These are phyloP conservation scores for Silene noctiflora DNA, from an alignment of 179 eudicot genomes.

Conservation along the genomic window DNA sequence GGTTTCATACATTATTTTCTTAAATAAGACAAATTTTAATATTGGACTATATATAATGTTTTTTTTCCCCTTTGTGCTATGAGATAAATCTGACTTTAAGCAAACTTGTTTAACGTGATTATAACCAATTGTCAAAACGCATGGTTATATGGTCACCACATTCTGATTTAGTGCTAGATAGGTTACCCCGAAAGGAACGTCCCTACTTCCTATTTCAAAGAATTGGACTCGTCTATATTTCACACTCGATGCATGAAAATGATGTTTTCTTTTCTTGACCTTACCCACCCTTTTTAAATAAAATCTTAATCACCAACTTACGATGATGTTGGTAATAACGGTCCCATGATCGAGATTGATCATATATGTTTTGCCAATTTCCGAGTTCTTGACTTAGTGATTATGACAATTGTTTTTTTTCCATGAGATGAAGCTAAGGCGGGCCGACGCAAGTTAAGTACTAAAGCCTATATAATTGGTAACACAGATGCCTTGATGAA, in stretches of 20 bases:
- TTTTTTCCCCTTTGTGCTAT: neutral
- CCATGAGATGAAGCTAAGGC: too few relatives aligned
- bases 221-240: constrained; percentile 9
- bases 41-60: neutral
- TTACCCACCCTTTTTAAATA: constrained; percentile 7
- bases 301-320: neutral
- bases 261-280: neutral
- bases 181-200: neutral
- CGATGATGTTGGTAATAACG: neutral
- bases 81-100: too few relatives aligned
- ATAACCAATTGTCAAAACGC: neutral
- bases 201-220: neutral
- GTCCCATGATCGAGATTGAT: too few relatives aligned
- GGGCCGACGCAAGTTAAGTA: too few relatives aligned
- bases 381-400: too few relatives aligned
- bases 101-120: neutral
- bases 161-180: constrained; percentile 1
- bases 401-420: too few relatives aligned
- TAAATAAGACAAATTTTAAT: neutral
- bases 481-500: too few relatives aligned
- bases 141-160: neutral
- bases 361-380: too few relatives aligned
- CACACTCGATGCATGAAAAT: neutral
- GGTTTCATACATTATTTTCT: neutral
- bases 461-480: too few relatives aligned